A percentile compares a stretch with the other conserved stretches of the same genome.
phyloP scores from a whole-genome alignment of 352 stramenopile species.

The Lagenidium sp. region DNA sequence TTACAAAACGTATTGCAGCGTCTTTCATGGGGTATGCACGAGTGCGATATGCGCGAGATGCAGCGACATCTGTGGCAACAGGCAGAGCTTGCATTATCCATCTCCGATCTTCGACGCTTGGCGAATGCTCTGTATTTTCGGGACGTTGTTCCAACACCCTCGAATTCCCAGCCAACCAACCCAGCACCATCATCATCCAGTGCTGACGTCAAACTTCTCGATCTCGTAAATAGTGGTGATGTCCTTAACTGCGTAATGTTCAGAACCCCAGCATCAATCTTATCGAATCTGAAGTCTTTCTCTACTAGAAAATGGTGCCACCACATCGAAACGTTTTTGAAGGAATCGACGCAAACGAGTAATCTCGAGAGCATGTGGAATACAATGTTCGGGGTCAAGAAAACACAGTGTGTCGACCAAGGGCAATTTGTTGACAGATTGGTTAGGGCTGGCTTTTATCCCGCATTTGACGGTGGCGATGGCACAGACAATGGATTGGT shows the following conservation, averaged over 20 bases:
- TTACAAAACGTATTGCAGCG: constrained; percentile 24
- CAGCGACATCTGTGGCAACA: too few relatives aligned
- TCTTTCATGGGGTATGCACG: constrained; percentile 32
- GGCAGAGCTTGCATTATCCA: too few relatives aligned
- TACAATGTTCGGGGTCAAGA: constrained; percentile 21
- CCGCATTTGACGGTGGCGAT: background rate
- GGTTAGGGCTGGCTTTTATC: constrained; percentile 23
- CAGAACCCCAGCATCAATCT: constrained; percentile 9
- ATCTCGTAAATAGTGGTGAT: constrained; percentile 27
- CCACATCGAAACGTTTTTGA: constrained; percentile 22
- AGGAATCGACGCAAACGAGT: constrained; percentile 18
- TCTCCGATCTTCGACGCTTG: constrained; percentile 30
- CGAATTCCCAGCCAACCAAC: background rate
- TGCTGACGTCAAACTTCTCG: constrained; percentile 17
- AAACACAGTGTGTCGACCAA: constrained; percentile 21
- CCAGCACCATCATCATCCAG: background rate
- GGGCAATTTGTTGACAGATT: constrained; percentile 33
- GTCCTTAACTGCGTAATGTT: constrained; percentile 19
- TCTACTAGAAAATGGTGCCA: constrained; percentile 17
- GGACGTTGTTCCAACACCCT: constrained; percentile 13
- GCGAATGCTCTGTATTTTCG: constrained; percentile 31
- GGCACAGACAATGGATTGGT: background rate
- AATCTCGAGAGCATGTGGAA: constrained; percentile 35
- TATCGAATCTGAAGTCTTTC: constrained; percentile 20
- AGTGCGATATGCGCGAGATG: too few relatives aligned